phyloP scores from a whole-genome alignment of 1,139 yeast genomes.

The Taiozyma onychis region DNA sequence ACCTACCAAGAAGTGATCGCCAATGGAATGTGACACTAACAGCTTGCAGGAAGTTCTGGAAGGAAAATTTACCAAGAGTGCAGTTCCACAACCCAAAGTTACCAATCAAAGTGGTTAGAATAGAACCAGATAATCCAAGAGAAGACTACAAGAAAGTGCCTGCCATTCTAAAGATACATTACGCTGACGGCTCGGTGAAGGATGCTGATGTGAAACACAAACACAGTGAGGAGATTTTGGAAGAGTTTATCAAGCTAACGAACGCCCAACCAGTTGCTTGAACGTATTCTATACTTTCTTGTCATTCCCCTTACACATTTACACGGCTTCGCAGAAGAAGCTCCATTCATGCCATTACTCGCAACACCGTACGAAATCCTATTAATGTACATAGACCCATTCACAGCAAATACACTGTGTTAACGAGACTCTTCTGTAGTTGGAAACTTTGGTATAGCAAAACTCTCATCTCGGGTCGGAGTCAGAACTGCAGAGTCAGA shows the following conservation, averaged over 20 bases:
- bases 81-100: conserved; percentile 76
- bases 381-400: background rate
- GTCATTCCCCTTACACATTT: background rate
- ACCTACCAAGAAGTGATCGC: too few species aligned
- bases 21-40: conserved; percentile 4
- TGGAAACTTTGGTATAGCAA: background rate
- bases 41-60: conserved; percentile 55
- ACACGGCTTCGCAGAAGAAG: background rate
- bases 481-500: background rate
- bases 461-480: background rate
- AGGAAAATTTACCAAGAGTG: conserved; percentile 63
- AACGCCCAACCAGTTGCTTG: conserved; percentile 27
- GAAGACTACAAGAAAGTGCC: conserved; percentile 38
- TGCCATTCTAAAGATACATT: conserved; percentile 30
- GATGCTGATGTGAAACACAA: conserved; percentile 34
- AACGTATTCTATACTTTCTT: background rate
- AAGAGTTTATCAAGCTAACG: conserved; percentile 30
- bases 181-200: conserved; percentile 30
- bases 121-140: conserved; percentile 36
- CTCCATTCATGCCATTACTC: background rate
- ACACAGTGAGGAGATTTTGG: conserved; percentile 33
- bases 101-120: conserved; percentile 54
- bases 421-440: background rate
- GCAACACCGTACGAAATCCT: background rate
- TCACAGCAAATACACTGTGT: background rate